These are phyloP conservation scores for Albophoma yamanashiensis DNA, from an alignment of 2,329 filamentous ascomycete species.

Conservation along the genomic window DNA sequence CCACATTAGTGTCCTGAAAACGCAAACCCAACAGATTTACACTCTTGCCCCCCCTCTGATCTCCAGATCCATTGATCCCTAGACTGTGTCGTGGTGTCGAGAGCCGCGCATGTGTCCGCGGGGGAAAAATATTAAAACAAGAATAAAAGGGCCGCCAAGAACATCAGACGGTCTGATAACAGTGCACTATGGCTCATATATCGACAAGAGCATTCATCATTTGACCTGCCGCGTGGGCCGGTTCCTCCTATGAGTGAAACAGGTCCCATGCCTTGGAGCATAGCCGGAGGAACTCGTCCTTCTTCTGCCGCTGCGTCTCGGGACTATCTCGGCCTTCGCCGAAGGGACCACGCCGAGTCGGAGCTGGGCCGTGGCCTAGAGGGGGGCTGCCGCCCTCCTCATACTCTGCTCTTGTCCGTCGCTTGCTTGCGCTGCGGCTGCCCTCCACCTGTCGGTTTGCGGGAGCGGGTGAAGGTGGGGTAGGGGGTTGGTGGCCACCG, in stretches of 20 bases:
- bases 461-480: constrained; percentile 70
- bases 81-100: neutral
- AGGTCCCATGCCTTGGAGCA: constrained; percentile 92
- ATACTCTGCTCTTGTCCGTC: constrained; percentile 80
- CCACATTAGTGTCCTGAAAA: neutral
- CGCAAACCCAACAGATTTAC: neutral
- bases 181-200: neutral
- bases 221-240: constrained; percentile 12
- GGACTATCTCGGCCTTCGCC: constrained; percentile 74
- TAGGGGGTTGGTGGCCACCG: constrained; percentile 84
- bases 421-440: constrained; percentile 52
- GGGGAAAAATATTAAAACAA: constrained; percentile 4
- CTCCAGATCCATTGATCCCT: neutral
- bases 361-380: constrained; percentile 60
- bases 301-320: constrained; percentile 75
- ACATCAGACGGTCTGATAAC: neutral
- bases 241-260: constrained; percentile 64
- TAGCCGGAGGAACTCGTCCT: constrained; percentile 79
- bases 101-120: neutral
- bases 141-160: neutral
- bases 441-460: constrained; percentile 35
- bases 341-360: constrained; percentile 57
- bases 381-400: constrained; percentile 86
- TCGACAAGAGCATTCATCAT: neutral
- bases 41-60: neutral